phyloP scores from a whole-genome alignment of 2,329 filamentous ascomycete species.

The Exophiala xenobiotica region DNA sequence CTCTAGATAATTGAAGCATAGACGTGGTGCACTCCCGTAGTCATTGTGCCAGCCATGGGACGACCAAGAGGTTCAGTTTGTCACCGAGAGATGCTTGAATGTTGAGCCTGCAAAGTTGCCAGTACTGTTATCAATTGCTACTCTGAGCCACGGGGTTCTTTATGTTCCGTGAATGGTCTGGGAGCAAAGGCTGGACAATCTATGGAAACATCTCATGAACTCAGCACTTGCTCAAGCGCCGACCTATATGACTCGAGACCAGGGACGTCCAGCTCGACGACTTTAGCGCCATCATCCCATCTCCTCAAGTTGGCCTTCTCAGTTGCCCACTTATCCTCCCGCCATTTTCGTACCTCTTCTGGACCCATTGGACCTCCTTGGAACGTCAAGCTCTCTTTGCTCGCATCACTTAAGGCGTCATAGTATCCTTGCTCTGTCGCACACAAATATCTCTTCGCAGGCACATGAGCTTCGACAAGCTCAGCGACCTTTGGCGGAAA shows the following conservation, averaged over 20 bases:
- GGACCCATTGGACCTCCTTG: constrained; percentile 31
- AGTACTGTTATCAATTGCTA: too few species aligned
- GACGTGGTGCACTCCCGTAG: neutral
- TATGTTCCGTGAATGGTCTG: too few species aligned
- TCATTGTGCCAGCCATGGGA: too few species aligned
- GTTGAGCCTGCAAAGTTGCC: too few species aligned
- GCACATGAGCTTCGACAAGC: constrained; percentile 35
- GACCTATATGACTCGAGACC: constrained; percentile 7
- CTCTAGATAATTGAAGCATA: neutral
- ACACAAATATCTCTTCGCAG: constrained; percentile 35
- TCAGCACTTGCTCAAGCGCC: constrained; percentile 1
- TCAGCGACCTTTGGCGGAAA: constrained; percentile 33
- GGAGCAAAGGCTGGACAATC: too few species aligned
- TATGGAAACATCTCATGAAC: neutral
- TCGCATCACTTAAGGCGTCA: constrained; percentile 32
- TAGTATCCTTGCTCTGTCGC: constrained; percentile 32
- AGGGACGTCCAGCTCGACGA: constrained; percentile 22
- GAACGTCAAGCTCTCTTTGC: constrained; percentile 31
- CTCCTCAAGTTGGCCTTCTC: constrained; percentile 31
- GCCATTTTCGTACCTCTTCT: constrained; percentile 25
- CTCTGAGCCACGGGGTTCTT: too few species aligned
- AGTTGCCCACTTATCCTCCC: constrained; percentile 28
- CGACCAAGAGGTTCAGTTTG: too few species aligned
- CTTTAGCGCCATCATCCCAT: constrained; percentile 33
- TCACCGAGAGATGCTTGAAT: too few species aligned